Conservation (phyloP, 2,329 filamentous ascomycete species). For the Neophaeococcomyces aloes region DNA sequence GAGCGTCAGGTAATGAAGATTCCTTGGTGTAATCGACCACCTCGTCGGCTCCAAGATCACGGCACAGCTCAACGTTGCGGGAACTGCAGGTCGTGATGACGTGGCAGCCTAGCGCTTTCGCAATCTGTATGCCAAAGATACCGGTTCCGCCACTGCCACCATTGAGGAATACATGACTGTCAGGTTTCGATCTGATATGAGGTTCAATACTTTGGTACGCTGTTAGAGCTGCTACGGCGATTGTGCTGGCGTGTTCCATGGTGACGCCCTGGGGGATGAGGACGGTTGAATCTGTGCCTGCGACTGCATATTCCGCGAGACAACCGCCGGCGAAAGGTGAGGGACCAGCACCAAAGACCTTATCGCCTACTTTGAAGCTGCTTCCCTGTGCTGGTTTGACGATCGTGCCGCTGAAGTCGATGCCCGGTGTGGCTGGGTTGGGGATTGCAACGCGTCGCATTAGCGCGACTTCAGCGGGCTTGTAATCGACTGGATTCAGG, state of each 20-base stretch:
- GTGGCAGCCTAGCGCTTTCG: slow-evolving; percentile 48
- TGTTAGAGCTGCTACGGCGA: slow-evolving; percentile 39
- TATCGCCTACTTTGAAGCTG: slow-evolving; percentile 29
- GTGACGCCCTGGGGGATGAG: slow-evolving; percentile 36
- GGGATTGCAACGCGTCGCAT: slow-evolving; percentile 31
- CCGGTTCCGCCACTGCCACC: slow-evolving; percentile 55
- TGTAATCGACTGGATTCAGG: slow-evolving; percentile 57
- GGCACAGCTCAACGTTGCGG: slow-evolving; percentile 47
- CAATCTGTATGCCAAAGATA: slow-evolving; percentile 52
- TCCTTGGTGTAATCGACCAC: slow-evolving; percentile 49
- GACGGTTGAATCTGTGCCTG: slow-evolving; percentile 26
- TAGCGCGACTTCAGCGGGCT: slow-evolving; percentile 44
- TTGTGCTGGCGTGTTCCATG: slow-evolving; percentile 32
- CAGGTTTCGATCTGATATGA: slow-evolving; percentile 27
- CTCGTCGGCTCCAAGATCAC: slow-evolving; percentile 51
- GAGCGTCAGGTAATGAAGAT: neutral
- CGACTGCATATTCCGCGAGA: slow-evolving; percentile 35
- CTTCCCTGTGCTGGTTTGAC: slow-evolving; percentile 26
- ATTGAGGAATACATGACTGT: slow-evolving; percentile 53
- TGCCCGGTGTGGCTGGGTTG: slow-evolving; percentile 38
- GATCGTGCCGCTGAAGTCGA: slow-evolving; percentile 42
- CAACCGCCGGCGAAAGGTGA: slow-evolving; percentile 31
- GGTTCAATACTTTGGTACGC: slow-evolving; percentile 41
- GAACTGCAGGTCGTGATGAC: slow-evolving; percentile 51
- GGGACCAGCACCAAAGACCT: slow-evolving; percentile 36